A percentile compares a stretch with the other conserved stretches of the same genome.
These are phyloP conservation scores for Geopyxis carbonaria DNA, from an alignment of 495 filamentous ascomycete species.

Conservation along the genomic window DNA sequence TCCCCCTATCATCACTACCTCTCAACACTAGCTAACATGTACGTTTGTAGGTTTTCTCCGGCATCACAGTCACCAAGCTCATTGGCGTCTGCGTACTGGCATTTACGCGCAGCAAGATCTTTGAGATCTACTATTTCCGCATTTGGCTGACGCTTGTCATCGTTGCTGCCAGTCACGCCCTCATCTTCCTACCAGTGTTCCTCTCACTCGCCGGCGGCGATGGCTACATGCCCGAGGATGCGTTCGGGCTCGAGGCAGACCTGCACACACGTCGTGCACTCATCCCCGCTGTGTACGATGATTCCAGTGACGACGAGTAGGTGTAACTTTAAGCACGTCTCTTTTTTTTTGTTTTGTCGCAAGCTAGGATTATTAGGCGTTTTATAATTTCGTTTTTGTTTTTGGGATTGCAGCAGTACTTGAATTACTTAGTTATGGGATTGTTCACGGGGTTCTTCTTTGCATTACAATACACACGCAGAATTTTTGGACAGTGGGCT, in stretches of 20 bases:
- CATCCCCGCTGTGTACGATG: too few species aligned
- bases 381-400: too few species aligned
- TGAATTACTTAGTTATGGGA: too few species aligned
- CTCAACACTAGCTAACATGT: conserved; percentile 2
- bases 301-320: too few species aligned
- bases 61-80: conserved; percentile 90
- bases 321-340: too few species aligned
- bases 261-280: too few species aligned
- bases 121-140: conserved; percentile 97
- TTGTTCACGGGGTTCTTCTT: too few species aligned
- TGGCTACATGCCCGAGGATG: conserved; percentile 48
- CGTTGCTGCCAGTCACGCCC: conserved; percentile 73
- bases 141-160: conserved; percentile 84
- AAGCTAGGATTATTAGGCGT: too few species aligned
- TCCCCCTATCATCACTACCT: neutral
- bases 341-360: too few species aligned
- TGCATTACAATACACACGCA: too few species aligned
- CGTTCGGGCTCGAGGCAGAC: conserved; percentile 2
- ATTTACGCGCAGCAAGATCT: conserved; percentile 93
- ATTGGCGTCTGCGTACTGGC: conserved; percentile 83
- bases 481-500: too few species aligned
- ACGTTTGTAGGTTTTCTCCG: conserved; percentile 52
- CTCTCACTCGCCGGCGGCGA: conserved; percentile 74
- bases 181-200: conserved; percentile 82
- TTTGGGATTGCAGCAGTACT: too few species aligned